Evolutionary conservation across 1,284 basidiomycete genomes (phyloP), one percentile per base, ranked within the genome.

Genomic region (Neotropicomus parvogracilis): DNA sequence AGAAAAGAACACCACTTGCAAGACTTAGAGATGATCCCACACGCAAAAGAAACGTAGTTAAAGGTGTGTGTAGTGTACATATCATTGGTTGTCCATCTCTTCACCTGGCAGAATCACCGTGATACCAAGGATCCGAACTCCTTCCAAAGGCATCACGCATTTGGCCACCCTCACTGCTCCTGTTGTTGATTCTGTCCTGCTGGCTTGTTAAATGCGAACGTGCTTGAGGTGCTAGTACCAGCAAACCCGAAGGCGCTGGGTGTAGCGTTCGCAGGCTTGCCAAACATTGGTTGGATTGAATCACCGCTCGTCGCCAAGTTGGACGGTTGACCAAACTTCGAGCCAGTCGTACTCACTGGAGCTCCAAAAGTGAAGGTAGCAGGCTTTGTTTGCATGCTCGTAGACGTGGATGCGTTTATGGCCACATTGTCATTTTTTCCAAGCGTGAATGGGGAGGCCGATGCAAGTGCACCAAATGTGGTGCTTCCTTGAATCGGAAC

Each of bases 221-320:
- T 31, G 29, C 33, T 40, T 12, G 58, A 36, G 16, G 55, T 31
- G 6, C 53, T 57, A 44, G 55, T 39, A 44, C 43, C 47, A 17
- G 59, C 54, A 48, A 73, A 73, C 29, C 64, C 60, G 54, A 73
- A 74, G 5, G 67, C 48, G 48, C 49, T 59, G 6, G 64, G 55
- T 4, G 55, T 53, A n/a, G 48, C 16, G 21, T 54, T 52, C 12
- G 50, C 27, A 3, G 68, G 49, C 24, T 58, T 61, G n/a, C 57
- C 53, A 44, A 65, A 58, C 24, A 47, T 16, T 27, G 54, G 42
- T 35, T 63, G 55, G 4, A 49, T 43, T 9, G 52, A 39, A 38
- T 54, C 50, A 21, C 46, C 38, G 21, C 29, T 35, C 12, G 41
- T 39, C 6, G 36, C 33, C 10, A 53, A 44, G 3, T 20, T 6